Conservation (phyloP, 192 early-diverging fungal genomes). For the Physocladia obscura region DNA sequence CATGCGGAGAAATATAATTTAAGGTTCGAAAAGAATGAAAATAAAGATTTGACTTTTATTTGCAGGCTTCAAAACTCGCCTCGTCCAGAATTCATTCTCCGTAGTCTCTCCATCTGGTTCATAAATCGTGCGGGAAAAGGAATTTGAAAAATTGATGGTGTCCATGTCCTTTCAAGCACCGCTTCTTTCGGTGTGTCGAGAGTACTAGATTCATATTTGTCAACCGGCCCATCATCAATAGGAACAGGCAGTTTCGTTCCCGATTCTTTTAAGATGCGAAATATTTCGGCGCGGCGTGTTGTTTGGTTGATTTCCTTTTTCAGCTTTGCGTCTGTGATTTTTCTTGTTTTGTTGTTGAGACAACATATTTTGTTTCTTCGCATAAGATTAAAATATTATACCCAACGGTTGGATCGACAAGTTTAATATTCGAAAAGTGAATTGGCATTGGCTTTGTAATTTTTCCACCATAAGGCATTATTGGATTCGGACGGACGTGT, state of each 20-base stretch:
- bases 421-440: conserved; percentile 65
- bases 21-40: too few species aligned
- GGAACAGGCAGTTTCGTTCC: conserved; percentile 35
- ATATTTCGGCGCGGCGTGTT: conserved; percentile 6
- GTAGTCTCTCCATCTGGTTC: conserved; percentile 51
- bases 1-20: too few species aligned
- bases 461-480: conserved; percentile 47
- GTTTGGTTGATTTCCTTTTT: conserved; percentile 5
- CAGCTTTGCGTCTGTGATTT: conserved; percentile 12
- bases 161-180: conserved; percentile 31
- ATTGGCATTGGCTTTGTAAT: conserved; percentile 70
- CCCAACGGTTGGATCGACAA: conserved; percentile 62
- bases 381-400: conserved; percentile 11
- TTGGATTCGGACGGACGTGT: conserved; percentile 60
- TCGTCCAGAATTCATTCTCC: conserved; percentile 29
- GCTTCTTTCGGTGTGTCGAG: conserved; percentile 34
- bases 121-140: conserved; percentile 50
- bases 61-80: conserved; percentile 5
- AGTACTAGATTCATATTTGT: conserved; percentile 26
- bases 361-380: not conserved
- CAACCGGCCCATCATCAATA: conserved; percentile 32
- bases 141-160: conserved; percentile 27
- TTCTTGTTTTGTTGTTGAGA: not conserved
- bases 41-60: not conserved
- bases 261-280: conserved; percentile 3